Conservation (phyloP, 345 rosid species). For the Hibiscus tridactylites region DNA sequence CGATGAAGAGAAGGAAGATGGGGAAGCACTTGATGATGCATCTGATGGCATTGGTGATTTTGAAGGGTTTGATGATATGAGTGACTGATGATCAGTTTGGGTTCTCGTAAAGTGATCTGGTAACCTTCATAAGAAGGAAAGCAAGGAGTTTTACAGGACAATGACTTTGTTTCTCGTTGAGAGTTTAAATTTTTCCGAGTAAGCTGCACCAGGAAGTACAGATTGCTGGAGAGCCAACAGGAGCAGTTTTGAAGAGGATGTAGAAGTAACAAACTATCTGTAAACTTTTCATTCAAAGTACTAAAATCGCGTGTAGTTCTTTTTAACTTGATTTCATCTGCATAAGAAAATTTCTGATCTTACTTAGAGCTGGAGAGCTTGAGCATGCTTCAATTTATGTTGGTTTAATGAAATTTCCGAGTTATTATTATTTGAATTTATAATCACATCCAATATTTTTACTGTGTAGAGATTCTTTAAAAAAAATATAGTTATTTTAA, state of each 20-base stretch:
- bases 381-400: no score
- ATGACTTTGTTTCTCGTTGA: background rate
- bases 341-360: background rate
- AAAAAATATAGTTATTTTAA: no score
- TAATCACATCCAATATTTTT: no score
- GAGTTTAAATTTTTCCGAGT: background rate
- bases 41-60: conserved; percentile 29
- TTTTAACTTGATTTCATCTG: background rate
- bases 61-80: conserved; percentile 45
- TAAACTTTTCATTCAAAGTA: background rate
- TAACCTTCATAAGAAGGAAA: background rate
- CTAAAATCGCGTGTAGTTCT: background rate
- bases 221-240: background rate
- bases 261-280: background rate
- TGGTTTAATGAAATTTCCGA: no score
- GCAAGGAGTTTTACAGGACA: background rate
- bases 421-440: no score
- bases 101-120: background rate
- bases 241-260: background rate
- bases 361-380: no score
- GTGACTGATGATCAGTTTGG: conserved; percentile 27
- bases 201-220: background rate
- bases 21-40: conserved; percentile 27
- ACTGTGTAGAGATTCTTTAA: no score
- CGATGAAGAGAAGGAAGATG: conserved; percentile 18